Percentiles rank a stretch among this genome's conserved stretches.
Evolutionary conservation across 2,329 filamentous ascomycete species (phyloP).

Genomic region (Calonectria henricotiae): DNA sequence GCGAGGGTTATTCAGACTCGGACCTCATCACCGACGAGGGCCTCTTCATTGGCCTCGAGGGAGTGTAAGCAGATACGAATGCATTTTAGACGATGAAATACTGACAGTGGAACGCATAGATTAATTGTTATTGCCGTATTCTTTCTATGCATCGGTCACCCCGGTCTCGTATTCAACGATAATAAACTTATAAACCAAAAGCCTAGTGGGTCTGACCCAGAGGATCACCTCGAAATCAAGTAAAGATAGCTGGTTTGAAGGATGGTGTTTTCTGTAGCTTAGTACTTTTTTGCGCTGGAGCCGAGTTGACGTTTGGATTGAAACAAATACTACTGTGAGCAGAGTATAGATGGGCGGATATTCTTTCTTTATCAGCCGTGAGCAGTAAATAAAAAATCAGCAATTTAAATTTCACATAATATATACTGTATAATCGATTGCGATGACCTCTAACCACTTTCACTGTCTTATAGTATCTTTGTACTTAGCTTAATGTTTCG

Average conservation of each 20-base stretch:
- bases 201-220: slow-evolving; percentile 26
- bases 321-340: not conserved
- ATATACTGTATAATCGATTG: not conserved
- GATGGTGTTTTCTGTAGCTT: no score
- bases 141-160: slow-evolving; percentile 59
- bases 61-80: slow-evolving; percentile 57
- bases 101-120: slow-evolving; percentile 44
- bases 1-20: slow-evolving; percentile 72
- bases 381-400: not conserved
- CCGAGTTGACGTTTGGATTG: not conserved
- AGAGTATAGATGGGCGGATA: not conserved
- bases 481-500: not conserved
- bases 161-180: slow-evolving; percentile 54
- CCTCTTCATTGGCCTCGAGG: slow-evolving; percentile 71
- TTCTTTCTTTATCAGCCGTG: not conserved
- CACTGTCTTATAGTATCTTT: no score
- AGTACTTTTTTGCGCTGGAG: no score
- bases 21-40: slow-evolving; percentile 68
- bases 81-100: not conserved
- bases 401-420: not conserved
- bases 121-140: slow-evolving; percentile 58
- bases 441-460: no score
- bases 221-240: slow-evolving; percentile 17
- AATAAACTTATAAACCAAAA: slow-evolving; percentile 8
- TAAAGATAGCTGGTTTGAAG: not conserved